Evolutionary conservation across 331 rosid species (phyloP), one percentile per base, ranked within the genome.

Genomic region (Telfairia occidentalis): DNA sequence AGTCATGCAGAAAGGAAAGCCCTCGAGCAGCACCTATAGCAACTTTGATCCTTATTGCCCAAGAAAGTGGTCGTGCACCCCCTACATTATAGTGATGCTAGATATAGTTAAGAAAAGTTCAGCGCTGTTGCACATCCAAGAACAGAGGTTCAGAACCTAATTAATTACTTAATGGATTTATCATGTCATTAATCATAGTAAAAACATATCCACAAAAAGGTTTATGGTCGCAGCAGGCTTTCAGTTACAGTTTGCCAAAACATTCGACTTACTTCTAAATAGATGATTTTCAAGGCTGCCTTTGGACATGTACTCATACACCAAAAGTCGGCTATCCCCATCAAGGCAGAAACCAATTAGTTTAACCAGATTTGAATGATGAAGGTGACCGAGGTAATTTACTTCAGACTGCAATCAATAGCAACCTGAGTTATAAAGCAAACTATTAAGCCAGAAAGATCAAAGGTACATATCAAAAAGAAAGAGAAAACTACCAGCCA

Each of bases 11-110:
- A 78, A 89, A 89, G 78, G 90, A 32, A 32, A 91, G 97, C 66
- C 95, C 94, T 73, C 90, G 82, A 82, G 97, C 97, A 55, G 95
- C 90, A 52, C 83, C 97, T 3, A 79, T 81, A 13, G 92, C 97
- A 76, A 91, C 83, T 78, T 88, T 87, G 49, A 91, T 87, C 88
- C 95, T 86, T 82, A 80, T 82, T 74, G 85, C 89, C 97, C 97
- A 91, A 73, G 92, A 76, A 76, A 91, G 90, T 73, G 86, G 75
- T 57, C 70, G 74, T 8, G 76, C 59, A 5, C 81, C 81, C 77
- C 80, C 97, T 91, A 71, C 21, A 40, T 69, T 40, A 30, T 34
- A 28, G 43, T 9, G 65, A 19, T 9, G 2, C 42, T 1, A 74
- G 59, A 19, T 43, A 3, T 34, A 58, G 23, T 38, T 75, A 34